phyloP scores from a whole-genome alignment of 208 protist genomes.

The Acanthamoeba lugdunensis region DNA sequence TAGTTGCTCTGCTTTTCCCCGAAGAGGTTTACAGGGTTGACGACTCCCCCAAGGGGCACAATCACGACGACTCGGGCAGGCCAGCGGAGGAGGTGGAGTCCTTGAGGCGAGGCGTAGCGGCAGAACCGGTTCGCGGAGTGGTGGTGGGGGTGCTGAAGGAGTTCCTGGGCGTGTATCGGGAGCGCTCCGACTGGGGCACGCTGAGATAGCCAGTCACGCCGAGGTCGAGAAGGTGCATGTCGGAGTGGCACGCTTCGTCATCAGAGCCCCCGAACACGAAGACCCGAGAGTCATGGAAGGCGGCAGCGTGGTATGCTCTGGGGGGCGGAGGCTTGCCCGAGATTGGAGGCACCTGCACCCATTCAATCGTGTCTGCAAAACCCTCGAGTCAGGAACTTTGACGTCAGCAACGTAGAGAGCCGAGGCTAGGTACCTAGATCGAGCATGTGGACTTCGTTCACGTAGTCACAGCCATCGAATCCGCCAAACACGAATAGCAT shows the following conservation, averaged over 20 bases:
- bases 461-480: constrained; percentile 25
- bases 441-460: constrained; percentile 14
- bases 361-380: not conserved
- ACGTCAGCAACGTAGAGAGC: not conserved
- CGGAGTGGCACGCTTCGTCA: not conserved
- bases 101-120: not conserved
- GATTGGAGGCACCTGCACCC: not conserved
- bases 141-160: not conserved
- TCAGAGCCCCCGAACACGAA: not conserved
- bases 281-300: not conserved
- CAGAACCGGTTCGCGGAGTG: not conserved
- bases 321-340: not conserved
- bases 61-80: not conserved
- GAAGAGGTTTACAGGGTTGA: no score
- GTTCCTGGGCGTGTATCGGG: not conserved
- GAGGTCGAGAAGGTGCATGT: constrained; percentile 26
- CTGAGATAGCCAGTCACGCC: not conserved
- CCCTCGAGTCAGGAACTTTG: not conserved
- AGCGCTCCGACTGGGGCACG: not conserved
- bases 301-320: not conserved
- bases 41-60: no score
- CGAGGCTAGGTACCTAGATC: not conserved
- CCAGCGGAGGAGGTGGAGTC: not conserved
- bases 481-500: constrained; percentile 19
- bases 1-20: no score